Conservation (phyloP, 257 asterid genomes). For the Solanum etuberosum region DNA sequence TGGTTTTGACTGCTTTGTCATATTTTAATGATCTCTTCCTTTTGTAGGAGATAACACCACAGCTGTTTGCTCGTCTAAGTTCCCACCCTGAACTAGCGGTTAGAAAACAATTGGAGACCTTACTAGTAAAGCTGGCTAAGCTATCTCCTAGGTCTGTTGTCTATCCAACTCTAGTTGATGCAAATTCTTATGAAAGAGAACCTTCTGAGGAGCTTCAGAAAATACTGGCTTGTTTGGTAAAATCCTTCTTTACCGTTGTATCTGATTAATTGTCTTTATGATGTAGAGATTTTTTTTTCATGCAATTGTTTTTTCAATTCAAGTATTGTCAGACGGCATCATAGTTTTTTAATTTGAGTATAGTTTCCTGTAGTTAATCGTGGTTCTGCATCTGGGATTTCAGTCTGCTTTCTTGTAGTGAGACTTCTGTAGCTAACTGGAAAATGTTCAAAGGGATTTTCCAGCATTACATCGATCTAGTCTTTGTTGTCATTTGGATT, state of each 20-base stretch:
- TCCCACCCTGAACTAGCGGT: constrained; percentile 87
- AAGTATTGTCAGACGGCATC: background rate
- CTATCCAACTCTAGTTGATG: constrained; percentile 93
- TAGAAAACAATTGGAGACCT: constrained; percentile 70
- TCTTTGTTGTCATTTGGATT: background rate
- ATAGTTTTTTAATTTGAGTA: background rate
- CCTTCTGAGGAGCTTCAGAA: constrained; percentile 86
- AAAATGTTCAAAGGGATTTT: background rate
- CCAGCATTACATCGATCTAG: background rate
- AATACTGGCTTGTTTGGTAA: constrained; percentile 84
- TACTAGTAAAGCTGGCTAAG: constrained; percentile 84
- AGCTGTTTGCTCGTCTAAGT: constrained; percentile 86
- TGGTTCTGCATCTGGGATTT: background rate
- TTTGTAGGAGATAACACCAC: constrained; percentile 89
- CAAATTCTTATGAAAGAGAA: constrained; percentile 70
- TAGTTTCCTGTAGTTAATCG: background rate
- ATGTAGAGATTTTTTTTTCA: background rate
- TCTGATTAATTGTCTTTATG: constrained; percentile 2
- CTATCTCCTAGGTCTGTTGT: constrained; percentile 89
- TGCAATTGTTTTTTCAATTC: background rate
- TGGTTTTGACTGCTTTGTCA: constrained; percentile 5
- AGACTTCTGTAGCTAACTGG: background rate
- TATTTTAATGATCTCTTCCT: constrained; percentile 25
- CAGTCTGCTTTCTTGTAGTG: background rate
- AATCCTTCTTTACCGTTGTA: constrained; percentile 3